A percentile compares a stretch with the other conserved stretches of the same genome.
Evolutionary conservation across 1,139 yeast species (phyloP).

Genomic region (Yamadazyma taylorii): DNA sequence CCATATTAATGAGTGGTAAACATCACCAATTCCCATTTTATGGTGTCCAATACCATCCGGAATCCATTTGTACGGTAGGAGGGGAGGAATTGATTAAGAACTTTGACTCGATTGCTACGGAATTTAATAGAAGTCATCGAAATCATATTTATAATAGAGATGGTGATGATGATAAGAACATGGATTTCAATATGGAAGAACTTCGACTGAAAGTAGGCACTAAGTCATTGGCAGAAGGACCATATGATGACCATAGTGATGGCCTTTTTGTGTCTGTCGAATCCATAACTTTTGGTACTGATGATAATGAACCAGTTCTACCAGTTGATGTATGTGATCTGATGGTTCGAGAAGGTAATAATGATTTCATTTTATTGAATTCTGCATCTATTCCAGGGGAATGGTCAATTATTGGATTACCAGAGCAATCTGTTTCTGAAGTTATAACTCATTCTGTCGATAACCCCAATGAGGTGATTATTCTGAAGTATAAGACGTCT

Average conservation of each 20-base stretch:
- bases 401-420: slow-evolving; percentile 84
- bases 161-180: background rate
- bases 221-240: slow-evolving; percentile 9
- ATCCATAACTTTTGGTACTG: slow-evolving; percentile 8
- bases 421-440: slow-evolving; percentile 50
- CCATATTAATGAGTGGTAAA: slow-evolving; percentile 48
- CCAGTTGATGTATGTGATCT: slow-evolving; percentile 55
- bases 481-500: slow-evolving; percentile 17
- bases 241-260: slow-evolving; percentile 6
- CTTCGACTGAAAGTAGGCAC: slow-evolving; percentile 9
- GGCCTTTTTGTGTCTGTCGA: slow-evolving; percentile 8
- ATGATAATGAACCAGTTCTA: slow-evolving; percentile 16
- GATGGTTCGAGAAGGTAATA: slow-evolving; percentile 17
- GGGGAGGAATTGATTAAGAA: slow-evolving; percentile 63
- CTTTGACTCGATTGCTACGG: slow-evolving; percentile 57
- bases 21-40: slow-evolving; percentile 66
- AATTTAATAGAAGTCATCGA: slow-evolving; percentile 29
- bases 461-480: slow-evolving; percentile 21
- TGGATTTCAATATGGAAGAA: background rate
- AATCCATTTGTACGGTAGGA: slow-evolving; percentile 76
- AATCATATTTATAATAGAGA: no score
- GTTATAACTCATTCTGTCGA: slow-evolving; percentile 68
- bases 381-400: slow-evolving; percentile 81
- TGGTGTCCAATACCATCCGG: slow-evolving; percentile 98
- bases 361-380: slow-evolving; percentile 59